These are phyloP conservation scores for Candida sanyaensis DNA, from an alignment of 1,139 yeast species.

Conservation along the genomic window DNA sequence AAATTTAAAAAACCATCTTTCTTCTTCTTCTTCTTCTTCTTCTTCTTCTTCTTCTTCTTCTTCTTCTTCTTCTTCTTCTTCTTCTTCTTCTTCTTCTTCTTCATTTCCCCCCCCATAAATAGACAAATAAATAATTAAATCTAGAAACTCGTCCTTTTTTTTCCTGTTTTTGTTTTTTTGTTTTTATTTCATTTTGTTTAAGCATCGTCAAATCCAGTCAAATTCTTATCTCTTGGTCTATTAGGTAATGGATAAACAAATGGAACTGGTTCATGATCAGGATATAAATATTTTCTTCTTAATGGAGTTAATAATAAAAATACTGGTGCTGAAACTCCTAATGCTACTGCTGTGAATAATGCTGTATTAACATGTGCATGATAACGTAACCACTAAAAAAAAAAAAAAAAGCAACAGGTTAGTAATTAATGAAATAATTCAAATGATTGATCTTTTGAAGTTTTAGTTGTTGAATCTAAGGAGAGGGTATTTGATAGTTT, in stretches of 20 bases:
- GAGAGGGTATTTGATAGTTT: too few relatives aligned
- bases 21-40: too few relatives aligned
- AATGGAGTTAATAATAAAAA: slow-evolving; percentile 65
- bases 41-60: too few relatives aligned
- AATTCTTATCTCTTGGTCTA: slow-evolving; percentile 50
- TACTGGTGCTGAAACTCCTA: slow-evolving; percentile 71
- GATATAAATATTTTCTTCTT: slow-evolving; percentile 68
- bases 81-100: too few relatives aligned
- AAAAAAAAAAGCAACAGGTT: too few relatives aligned
- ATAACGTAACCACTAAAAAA: slow-evolving; percentile 83
- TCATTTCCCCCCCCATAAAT: too few relatives aligned
- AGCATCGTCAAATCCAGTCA: slow-evolving; percentile 60
- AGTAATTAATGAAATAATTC: not conserved
- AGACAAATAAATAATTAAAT: too few relatives aligned
- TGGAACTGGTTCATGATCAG: slow-evolving; percentile 72
- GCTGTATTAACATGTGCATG: slow-evolving; percentile 82
- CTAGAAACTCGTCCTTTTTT: too few relatives aligned
- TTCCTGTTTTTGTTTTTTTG: not conserved
- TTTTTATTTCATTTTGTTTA: not conserved
- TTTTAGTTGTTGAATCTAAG: too few relatives aligned
- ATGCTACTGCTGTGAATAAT: slow-evolving; percentile 65
- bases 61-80: too few relatives aligned
- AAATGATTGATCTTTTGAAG: too few relatives aligned
- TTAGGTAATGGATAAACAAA: slow-evolving; percentile 66
- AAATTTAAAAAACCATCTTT: too few relatives aligned